Evolutionary conservation across 345 rosid species (phyloP).

Genomic region (Lepidium africanum): DNA sequence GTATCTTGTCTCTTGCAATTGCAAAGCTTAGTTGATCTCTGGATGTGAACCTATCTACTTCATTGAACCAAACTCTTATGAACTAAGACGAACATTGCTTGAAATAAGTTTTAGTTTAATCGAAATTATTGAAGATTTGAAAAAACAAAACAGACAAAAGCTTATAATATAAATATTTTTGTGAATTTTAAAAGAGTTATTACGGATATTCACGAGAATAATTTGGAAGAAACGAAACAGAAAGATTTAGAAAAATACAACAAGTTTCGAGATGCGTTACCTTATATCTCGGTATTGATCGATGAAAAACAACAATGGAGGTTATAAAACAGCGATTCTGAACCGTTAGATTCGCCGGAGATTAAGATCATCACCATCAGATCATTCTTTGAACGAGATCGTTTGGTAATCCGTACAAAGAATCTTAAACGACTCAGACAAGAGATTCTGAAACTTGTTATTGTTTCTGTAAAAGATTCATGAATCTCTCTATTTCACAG

Average conservation of each 20-base stretch:
- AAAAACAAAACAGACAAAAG: neutral
- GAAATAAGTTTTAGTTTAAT: no score
- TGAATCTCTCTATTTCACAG: slow-evolving; percentile 15
- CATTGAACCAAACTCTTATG: slow-evolving; percentile 90
- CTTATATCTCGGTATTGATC: slow-evolving; percentile 1
- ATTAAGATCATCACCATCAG: neutral
- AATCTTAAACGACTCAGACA: slow-evolving; percentile 14
- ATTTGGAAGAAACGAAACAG: slow-evolving; percentile 18
- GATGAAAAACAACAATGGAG: slow-evolving; percentile 18
- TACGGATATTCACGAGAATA: slow-evolving; percentile 25
- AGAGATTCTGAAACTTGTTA: slow-evolving; percentile 22
- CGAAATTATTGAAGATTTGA: neutral
- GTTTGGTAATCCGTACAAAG: slow-evolving; percentile 1
- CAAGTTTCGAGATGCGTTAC: slow-evolving; percentile 17
- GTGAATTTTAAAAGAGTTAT: neutral
- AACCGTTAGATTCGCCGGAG: slow-evolving; percentile 11
- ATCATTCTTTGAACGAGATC: neutral
- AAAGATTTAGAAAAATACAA: neutral
- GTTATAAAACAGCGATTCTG: neutral
- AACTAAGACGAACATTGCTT: no score
- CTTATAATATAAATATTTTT: no score
- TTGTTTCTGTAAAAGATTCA: slow-evolving; percentile 27
- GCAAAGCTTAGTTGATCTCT: slow-evolving; percentile 92
- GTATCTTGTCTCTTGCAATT: slow-evolving; percentile 70
- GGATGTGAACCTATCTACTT: slow-evolving; percentile 84